Evolutionary conservation across 805 yeast genomes (phyloP).

Genomic region (Yarrowia keelungensis): DNA sequence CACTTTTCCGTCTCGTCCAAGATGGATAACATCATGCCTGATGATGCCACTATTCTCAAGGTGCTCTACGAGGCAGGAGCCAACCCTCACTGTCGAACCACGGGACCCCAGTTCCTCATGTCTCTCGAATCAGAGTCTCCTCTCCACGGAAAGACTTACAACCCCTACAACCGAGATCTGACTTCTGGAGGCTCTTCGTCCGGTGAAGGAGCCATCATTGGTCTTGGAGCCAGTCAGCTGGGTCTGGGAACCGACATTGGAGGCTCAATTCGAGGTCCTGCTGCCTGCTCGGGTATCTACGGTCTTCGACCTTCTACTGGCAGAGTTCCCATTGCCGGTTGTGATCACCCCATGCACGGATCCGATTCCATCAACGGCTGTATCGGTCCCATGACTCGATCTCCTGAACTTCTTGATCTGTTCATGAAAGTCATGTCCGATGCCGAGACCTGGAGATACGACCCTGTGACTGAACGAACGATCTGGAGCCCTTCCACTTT

Average conservation of each 20-base stretch:
- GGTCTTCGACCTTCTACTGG: slow-evolving; percentile 57
- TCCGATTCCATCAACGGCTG: slow-evolving; percentile 71
- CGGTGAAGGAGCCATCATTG: slow-evolving; percentile 60
- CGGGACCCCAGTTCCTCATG: slow-evolving; percentile 63
- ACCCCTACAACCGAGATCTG: slow-evolving; percentile 55
- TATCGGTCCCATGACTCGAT: slow-evolving; percentile 70
- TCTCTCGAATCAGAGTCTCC: slow-evolving; percentile 59
- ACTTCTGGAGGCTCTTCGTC: slow-evolving; percentile 64
- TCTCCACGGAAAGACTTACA: slow-evolving; percentile 57
- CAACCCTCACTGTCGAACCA: slow-evolving; percentile 68
- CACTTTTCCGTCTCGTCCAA: slow-evolving; percentile 24
- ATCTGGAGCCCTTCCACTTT: slow-evolving; percentile 11
- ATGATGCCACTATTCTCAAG: slow-evolving; percentile 40
- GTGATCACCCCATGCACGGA: slow-evolving; percentile 60
- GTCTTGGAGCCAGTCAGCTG: slow-evolving; percentile 55
- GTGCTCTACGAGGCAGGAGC: slow-evolving; percentile 57
- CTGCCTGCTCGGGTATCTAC: slow-evolving; percentile 54
- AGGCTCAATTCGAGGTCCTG: slow-evolving; percentile 60
- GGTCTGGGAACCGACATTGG: slow-evolving; percentile 64
- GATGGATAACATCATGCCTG: slow-evolving; percentile 29
- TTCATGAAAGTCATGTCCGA: slow-evolving; percentile 59
- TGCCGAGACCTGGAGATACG: slow-evolving; percentile 42
- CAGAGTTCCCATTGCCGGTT: slow-evolving; percentile 54
- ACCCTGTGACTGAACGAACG: slow-evolving; percentile 6
- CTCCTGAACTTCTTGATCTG: slow-evolving; percentile 68